Conservation (phyloP, 768 basidiomycete genomes). For the Lactifluus hygrophoroides region DNA sequence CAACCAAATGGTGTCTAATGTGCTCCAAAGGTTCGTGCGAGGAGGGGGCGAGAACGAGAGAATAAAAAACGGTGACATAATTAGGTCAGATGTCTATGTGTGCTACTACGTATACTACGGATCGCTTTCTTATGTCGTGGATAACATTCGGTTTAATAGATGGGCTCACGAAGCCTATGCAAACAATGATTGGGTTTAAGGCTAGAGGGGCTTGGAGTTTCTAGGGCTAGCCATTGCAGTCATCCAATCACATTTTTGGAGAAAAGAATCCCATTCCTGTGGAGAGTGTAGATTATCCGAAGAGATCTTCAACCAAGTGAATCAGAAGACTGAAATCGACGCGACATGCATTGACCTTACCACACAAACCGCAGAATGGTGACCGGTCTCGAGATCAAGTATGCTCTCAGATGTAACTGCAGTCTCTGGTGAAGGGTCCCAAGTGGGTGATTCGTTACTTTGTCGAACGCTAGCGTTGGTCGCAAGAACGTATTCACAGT, state of each 20-base stretch:
- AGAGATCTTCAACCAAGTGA: slow-evolving; percentile 32
- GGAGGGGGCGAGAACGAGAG: slow-evolving; percentile 71
- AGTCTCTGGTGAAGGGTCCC: slow-evolving; percentile 3
- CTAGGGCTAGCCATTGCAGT: slow-evolving; percentile 20
- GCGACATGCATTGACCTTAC: slow-evolving; percentile 29
- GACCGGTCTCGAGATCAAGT: slow-evolving; percentile 45
- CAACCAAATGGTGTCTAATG: slow-evolving; percentile 8
- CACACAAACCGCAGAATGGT: slow-evolving; percentile 45
- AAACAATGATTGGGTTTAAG: neutral
- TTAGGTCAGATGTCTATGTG: slow-evolving; percentile 17
- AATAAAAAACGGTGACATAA: slow-evolving; percentile 48
- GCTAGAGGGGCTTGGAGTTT: neutral
- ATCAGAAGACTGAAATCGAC: slow-evolving; percentile 3
- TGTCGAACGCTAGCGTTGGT: slow-evolving; percentile 42
- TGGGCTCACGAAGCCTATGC: neutral
- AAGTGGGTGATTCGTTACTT: slow-evolving; percentile 27
- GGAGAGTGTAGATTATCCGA: slow-evolving; percentile 34
- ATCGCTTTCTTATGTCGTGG: neutral
- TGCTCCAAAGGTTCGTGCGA: slow-evolving; percentile 58
- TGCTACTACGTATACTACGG: neutral
- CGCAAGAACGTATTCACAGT: slow-evolving; percentile 38
- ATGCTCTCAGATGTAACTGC: slow-evolving; percentile 37
- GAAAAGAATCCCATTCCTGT: slow-evolving; percentile 38
- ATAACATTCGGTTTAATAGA: neutral
- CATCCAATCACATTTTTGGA: slow-evolving; percentile 36